Evolutionary conservation across 2,329 filamentous ascomycete genomes (phyloP), one percentile per base, ranked within the genome.

Genomic region (Orbilia ellipsospora): DNA sequence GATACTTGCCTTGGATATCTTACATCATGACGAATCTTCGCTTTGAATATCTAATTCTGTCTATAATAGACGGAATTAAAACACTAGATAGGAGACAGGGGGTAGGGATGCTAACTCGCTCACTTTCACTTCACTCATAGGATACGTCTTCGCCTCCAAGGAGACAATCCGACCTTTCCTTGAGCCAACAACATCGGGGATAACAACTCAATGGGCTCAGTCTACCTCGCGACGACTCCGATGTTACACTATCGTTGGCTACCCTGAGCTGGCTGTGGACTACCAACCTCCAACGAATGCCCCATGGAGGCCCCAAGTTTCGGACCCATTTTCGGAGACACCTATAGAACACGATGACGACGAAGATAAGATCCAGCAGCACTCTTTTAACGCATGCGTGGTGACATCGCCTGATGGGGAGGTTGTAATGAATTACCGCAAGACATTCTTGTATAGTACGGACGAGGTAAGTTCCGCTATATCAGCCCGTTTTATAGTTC

Each of bases 61-160:
- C 13, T 36, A n/a, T 28, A 16, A 20, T 31, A 16, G n/a, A 48
- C 42, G 23, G 23, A 23, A 23, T 23, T 23, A 31, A 48, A 31
- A 4, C 10, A n/a, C 15, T 20, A 45, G 18, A 60, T 40, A n/a
- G 13, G 44, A 36, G 36, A 55, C 51, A 68, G 54, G 50, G 23
- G 45, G 55, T 66, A 66, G 60, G 18, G 60, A 54, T 76, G 66
- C 59, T 64, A 59, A 59, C 23, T 65, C 45, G 75, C 69, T 73
- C 62, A 67, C 78, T 81, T 73, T 78, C 73, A 23, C 52, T 31
- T 44, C 6, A 59, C 40, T 62, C 36, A 28, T 80, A 88, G 90
- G 92, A 31, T 95, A 94, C 83, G 93, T 93, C 81, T 94, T 94
- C 83, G 86, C 87, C 50, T 90, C 89, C 0, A 81, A 92, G 1